Evolutionary conservation across 2,329 filamentous ascomycete genomes (phyloP).

Genomic region (Cordyceps tenuipes): DNA sequence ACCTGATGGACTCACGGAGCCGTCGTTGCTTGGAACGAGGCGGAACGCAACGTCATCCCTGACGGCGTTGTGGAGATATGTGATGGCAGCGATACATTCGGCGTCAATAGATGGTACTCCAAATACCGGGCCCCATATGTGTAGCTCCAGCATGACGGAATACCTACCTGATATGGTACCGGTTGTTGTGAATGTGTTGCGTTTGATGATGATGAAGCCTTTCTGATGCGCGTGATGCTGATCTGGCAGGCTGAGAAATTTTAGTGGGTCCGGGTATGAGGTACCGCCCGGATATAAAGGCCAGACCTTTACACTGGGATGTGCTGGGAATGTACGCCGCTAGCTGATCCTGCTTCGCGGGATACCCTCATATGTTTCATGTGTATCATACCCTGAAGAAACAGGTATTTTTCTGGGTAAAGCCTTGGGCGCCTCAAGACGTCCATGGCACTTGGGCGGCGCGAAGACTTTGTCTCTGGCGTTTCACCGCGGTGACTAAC

Average conservation of each 20-base stretch:
- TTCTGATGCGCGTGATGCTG: not conserved
- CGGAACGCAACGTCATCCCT: slow-evolving; percentile 51
- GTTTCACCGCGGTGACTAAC: too few relatives aligned
- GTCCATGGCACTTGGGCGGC: too few relatives aligned
- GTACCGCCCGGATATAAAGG: not conserved
- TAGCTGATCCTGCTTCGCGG: not conserved
- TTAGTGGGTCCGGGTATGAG: not conserved
- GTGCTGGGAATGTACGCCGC: not conserved
- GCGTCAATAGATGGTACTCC: slow-evolving; percentile 83
- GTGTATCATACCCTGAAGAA: too few relatives aligned
- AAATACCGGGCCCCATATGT: slow-evolving; percentile 87
- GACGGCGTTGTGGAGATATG: slow-evolving; percentile 61
- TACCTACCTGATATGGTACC: not conserved
- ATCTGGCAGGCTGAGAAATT: not conserved
- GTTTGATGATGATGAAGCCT: not conserved
- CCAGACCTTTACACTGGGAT: not conserved
- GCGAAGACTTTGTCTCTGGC: too few relatives aligned
- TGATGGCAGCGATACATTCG: slow-evolving; percentile 77
- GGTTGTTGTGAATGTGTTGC: not conserved
- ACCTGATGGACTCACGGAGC: slow-evolving; percentile 63
- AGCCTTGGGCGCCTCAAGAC: too few relatives aligned
- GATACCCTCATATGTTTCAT: too few relatives aligned
- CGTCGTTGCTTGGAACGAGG: slow-evolving; percentile 65
- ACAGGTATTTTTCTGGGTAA: too few relatives aligned
- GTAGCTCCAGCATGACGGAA: slow-evolving; percentile 51